Percentiles rank a stretch among this genome's conserved stretches.
Conservation (phyloP, 441 rosid species). For the Isatis lusitanica region DNA sequence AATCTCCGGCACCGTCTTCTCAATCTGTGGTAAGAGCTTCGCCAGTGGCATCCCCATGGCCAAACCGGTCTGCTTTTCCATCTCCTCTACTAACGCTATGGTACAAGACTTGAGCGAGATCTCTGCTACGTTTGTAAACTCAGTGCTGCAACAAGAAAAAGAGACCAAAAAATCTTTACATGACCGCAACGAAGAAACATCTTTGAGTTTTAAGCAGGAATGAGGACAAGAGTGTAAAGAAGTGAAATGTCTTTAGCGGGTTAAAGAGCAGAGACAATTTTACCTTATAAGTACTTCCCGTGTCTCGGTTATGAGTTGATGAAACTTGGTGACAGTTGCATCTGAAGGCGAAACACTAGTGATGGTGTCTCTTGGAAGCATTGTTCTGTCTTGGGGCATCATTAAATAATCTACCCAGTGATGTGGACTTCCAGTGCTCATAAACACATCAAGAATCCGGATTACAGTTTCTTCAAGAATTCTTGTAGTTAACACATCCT, state of each 20-base stretch:
- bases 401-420: constrained; percentile 75
- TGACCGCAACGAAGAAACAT: not conserved
- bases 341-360: constrained; percentile 39
- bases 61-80: constrained; percentile 45
- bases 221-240: not conserved
- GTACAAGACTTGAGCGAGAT: constrained; percentile 51
- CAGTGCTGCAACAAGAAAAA: constrained; percentile 51
- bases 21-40: constrained; percentile 70
- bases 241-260: not conserved
- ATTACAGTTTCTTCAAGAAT: constrained; percentile 54
- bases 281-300: constrained; percentile 74
- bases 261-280: not conserved
- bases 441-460: constrained; percentile 67
- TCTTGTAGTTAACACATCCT: constrained; percentile 51
- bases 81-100: constrained; percentile 47
- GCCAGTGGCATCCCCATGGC: constrained; percentile 64
- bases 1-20: constrained; percentile 49
- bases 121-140: constrained; percentile 51
- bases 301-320: constrained; percentile 75
- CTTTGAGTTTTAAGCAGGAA: not conserved
- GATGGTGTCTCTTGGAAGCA: constrained; percentile 4
- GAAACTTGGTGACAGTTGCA: constrained; percentile 47
- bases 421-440: constrained; percentile 65
- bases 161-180: not conserved
- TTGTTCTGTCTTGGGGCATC: constrained; percentile 59